A percentile compares a stretch with the other conserved stretches of the same genome.
Evolutionary conservation across 306 rosid genomes (phyloP).

Genomic region (Pyrus betulifolia): DNA sequence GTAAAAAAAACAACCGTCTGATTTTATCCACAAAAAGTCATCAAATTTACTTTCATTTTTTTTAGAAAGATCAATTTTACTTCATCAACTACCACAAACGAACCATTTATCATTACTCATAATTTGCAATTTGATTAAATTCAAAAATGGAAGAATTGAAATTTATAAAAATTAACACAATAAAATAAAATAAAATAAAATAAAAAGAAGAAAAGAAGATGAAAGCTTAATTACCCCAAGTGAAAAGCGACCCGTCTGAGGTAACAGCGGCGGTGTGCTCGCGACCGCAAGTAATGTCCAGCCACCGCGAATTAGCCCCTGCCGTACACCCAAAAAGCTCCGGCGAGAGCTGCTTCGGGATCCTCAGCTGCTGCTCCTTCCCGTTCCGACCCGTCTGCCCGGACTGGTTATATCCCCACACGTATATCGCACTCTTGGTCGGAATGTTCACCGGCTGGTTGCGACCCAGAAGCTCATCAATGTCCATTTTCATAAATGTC

Average conservation of each 20-base stretch:
- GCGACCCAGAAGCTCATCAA: conserved; percentile 50
- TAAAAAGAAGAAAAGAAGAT: too few relatives aligned
- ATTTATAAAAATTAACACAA: not conserved
- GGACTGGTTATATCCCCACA: conserved; percentile 91
- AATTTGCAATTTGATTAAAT: not conserved
- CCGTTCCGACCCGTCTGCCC: conserved; percentile 89
- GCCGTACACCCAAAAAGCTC: conserved; percentile 76
- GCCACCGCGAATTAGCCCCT: conserved; percentile 65
- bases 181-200: too few relatives aligned
- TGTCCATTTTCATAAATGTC: conserved; percentile 40
- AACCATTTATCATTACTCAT: too few relatives aligned
- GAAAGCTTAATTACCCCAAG: conserved; percentile 57
- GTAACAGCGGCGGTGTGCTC: conserved; percentile 92
- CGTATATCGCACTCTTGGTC: conserved; percentile 81
- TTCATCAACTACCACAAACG: too few relatives aligned
- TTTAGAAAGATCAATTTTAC: too few relatives aligned
- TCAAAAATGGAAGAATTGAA: not conserved
- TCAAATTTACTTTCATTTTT: too few relatives aligned
- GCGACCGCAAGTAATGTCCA: conserved; percentile 88
- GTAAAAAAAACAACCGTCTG: too few relatives aligned
- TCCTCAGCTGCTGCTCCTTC: conserved; percentile 61
- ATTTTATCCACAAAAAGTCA: not conserved
- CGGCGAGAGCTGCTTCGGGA: conserved; percentile 72
- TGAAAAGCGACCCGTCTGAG: conserved; percentile 77
- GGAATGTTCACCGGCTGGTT: conserved; percentile 32